Conservation (phyloP, 2,329 filamentous ascomycete genomes). For the Fusarium pseudoanthophilum region DNA sequence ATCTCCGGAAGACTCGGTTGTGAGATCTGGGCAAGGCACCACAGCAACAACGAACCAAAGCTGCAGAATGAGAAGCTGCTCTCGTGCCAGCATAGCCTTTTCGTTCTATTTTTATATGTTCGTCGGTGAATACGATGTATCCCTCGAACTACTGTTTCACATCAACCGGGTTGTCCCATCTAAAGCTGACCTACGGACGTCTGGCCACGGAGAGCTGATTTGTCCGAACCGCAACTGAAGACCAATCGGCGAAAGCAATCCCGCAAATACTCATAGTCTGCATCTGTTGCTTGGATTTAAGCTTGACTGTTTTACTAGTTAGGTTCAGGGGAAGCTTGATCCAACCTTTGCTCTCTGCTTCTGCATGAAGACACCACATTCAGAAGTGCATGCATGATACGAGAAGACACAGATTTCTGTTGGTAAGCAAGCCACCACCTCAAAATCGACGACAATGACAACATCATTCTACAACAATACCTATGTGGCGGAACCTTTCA, state of each 20-base stretch:
- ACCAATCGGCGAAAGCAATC: neutral
- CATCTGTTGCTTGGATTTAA: neutral
- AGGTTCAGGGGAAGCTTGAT: neutral
- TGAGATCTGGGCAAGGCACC: neutral
- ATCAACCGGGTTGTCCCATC: neutral
- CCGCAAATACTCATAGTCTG: neutral
- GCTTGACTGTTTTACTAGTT: neutral
- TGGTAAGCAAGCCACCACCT: neutral
- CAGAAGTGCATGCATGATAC: neutral
- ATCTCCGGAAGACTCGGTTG: neutral
- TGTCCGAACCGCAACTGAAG: neutral
- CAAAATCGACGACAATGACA: neutral
- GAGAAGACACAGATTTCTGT: neutral
- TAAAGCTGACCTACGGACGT: neutral
- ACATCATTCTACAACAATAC: neutral
- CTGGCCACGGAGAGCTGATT: neutral
- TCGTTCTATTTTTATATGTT: neutral
- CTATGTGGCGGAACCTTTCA: neutral
- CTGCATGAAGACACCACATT: neutral
- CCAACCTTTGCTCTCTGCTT: neutral
- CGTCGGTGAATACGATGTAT: neutral
- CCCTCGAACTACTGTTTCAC: neutral
- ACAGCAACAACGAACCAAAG: neutral
- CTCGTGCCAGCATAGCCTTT: neutral
- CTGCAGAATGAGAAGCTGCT: neutral